A percentile compares a stretch with the other conserved stretches of the same genome.
Evolutionary conservation across 164 flowering plant species (phyloP).

Genomic region (Amborella trichopoda): DNA sequence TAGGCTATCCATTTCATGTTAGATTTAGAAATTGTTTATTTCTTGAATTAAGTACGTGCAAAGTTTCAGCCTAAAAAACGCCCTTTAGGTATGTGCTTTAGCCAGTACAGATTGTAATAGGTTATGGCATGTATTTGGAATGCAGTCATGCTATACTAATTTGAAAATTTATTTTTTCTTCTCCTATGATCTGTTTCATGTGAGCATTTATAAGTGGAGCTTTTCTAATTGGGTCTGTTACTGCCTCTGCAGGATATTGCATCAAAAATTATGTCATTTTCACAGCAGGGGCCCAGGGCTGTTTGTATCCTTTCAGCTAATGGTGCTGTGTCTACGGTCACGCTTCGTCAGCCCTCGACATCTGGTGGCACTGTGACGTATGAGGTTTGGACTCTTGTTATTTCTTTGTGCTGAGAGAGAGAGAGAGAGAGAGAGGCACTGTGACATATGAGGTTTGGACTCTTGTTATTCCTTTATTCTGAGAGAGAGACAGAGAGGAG

Average conservation of each 20-base stretch:
- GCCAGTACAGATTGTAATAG: too few relatives aligned
- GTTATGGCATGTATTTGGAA: too few relatives aligned
- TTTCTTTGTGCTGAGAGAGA: background rate
- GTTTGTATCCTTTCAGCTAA: slow-evolving; percentile 73
- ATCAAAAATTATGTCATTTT: slow-evolving; percentile 65
- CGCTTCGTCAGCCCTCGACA: slow-evolving; percentile 67
- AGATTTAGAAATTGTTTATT: too few relatives aligned
- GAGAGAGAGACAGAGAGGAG: too few relatives aligned
- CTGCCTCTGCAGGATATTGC: slow-evolving; percentile 51
- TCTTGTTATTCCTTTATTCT: background rate
- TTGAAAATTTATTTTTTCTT: background rate
- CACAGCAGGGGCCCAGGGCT: slow-evolving; percentile 76
- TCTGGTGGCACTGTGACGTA: slow-evolving; percentile 80
- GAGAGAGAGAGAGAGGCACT: slow-evolving; percentile 40
- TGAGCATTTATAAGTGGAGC: background rate
- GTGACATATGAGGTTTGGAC: slow-evolving; percentile 75
- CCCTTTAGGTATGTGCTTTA: too few relatives aligned
- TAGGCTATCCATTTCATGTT: too few relatives aligned
- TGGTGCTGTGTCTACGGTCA: slow-evolving; percentile 78
- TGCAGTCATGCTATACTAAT: too few relatives aligned
- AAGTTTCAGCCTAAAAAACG: too few relatives aligned
- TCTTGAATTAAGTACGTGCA: too few relatives aligned
- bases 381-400: slow-evolving; percentile 36
- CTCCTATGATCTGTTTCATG: background rate
- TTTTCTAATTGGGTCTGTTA: slow-evolving; percentile 1